These are phyloP conservation scores for Entomortierella beljakovae DNA, from an alignment of 192 early-diverging fungal genomes.

Conservation along the genomic window DNA sequence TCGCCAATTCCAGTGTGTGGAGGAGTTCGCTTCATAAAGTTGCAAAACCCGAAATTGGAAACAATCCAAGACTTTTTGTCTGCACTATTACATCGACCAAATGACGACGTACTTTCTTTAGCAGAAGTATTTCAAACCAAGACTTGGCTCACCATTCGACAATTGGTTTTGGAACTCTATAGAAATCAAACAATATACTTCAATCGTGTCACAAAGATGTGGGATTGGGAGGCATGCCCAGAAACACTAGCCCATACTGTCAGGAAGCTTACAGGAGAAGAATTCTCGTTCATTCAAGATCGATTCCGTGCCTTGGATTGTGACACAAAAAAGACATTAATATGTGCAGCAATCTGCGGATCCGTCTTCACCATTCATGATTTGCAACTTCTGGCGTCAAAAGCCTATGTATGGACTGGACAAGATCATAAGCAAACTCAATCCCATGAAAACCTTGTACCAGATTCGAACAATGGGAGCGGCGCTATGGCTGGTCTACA, in stretches of 20 bases:
- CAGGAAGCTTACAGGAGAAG: slow-evolving; percentile 43
- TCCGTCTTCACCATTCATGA: slow-evolving; percentile 26
- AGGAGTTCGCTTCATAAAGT: slow-evolving; percentile 41
- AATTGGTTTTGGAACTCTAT: slow-evolving; percentile 36
- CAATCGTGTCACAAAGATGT: slow-evolving; percentile 4
- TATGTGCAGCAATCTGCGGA: slow-evolving; percentile 44
- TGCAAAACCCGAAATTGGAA: slow-evolving; percentile 27
- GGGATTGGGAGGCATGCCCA: slow-evolving; percentile 40
- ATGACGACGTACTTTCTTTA: slow-evolving; percentile 23
- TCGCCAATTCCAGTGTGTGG: slow-evolving; percentile 34
- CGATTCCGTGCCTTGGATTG: slow-evolving; percentile 32
- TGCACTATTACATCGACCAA: slow-evolving; percentile 21
- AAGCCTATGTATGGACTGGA: slow-evolving; percentile 27
- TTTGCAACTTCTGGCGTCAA: slow-evolving; percentile 27
- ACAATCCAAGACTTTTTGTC: slow-evolving; percentile 41
- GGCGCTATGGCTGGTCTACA: slow-evolving; percentile 48
- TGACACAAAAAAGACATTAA: slow-evolving; percentile 46
- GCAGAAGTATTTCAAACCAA: slow-evolving; percentile 34
- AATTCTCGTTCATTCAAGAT: slow-evolving; percentile 26
- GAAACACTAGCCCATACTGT: slow-evolving; percentile 33
- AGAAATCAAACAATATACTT: slow-evolving; percentile 42
- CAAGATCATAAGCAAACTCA: background rate
- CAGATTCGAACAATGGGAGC: slow-evolving; percentile 25
- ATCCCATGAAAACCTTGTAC: background rate
- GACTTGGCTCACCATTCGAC: slow-evolving; percentile 44